A percentile compares a stretch with the other conserved stretches of the same genome.
These are phyloP conservation scores for Spathaspora sp. DNA, from an alignment of 805 yeast species.

Conservation along the genomic window DNA sequence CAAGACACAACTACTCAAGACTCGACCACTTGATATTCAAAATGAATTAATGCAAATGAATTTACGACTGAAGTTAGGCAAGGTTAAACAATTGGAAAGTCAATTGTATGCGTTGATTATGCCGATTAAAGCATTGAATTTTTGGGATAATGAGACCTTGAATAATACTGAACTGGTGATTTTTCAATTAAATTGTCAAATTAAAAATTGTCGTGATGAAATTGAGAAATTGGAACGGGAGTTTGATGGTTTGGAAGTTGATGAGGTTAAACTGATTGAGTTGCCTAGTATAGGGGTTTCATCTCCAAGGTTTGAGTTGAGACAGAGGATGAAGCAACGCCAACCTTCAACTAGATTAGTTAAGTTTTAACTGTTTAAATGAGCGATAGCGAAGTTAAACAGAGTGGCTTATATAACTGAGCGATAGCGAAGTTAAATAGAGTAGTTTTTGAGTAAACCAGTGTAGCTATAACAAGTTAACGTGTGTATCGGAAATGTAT, in stretches of 20 bases:
- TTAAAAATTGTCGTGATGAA: slow-evolving; percentile 10
- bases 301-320: slow-evolving; percentile 4
- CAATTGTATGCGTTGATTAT: slow-evolving; percentile 23
- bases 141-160: slow-evolving; percentile 14
- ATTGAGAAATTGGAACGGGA: slow-evolving; percentile 12
- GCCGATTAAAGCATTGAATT: slow-evolving; percentile 28
- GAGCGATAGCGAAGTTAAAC: no score
- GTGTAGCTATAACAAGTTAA: no score
- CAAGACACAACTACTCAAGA: slow-evolving; percentile 8
- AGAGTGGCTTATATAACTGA: no score
- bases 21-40: slow-evolving; percentile 28
- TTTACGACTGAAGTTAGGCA: slow-evolving; percentile 23
- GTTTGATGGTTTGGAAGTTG: slow-evolving; percentile 4
- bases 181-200: slow-evolving; percentile 22
- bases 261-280: background rate
- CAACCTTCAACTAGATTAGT: background rate
- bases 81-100: slow-evolving; percentile 19
- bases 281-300: background rate
- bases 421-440: no score
- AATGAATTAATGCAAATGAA: slow-evolving; percentile 20
- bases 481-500: no score
- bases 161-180: slow-evolving; percentile 25
- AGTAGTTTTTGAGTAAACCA: no score
- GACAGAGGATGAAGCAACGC: background rate
- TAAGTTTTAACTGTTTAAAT: background rate